Evolutionary conservation across 441 rosid species (phyloP), one percentile per base, ranked within the genome.

Genomic region (Mallotus japonicus): DNA sequence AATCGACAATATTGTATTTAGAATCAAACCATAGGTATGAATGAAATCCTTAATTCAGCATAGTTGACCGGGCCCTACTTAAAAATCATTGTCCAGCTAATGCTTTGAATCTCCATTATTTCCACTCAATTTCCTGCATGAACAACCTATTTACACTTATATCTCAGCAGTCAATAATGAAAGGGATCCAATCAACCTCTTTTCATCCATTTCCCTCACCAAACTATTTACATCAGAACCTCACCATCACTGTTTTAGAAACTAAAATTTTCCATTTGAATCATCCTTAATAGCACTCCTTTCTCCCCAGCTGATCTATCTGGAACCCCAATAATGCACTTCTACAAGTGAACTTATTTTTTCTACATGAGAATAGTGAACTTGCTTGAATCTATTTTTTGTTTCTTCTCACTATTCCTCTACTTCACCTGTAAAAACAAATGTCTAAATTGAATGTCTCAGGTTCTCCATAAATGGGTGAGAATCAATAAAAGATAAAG

Each of bases 41-140:
- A 56, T 13, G 24, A 34, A 12, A 13, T 28, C 63, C 55, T 19
- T 28, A 9, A 40, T 47, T 5, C 13, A 51, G 16, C 49, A 6
- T 4, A 50, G 22, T 13, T 57, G 15, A 49, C 17, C 19, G 49
- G 19, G 58, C 17, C 32, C 49, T 10, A 19, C 28, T 15, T 55
- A 17, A 13, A 8, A 28, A 58, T 20, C 40, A 63, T 19, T n/a
- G 8, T 46, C 46, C 22, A 34, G 24, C 20, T 54, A 40, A 63
- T n/a, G 6, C 46, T 65, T 49, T 73, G 19, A 1, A 16, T 47
- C 71, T 73, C 58, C 59, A 65, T 55, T 53, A 19, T 42, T 65
- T 22, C 46, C 54, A 34, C 47, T 7, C 28, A 53, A 24, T 16
- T 17, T 40, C 11, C 55, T n/a, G 57, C 55, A 57, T 14, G 46